Evolutionary conservation across 805 yeast genomes (phyloP).

Genomic region (Candida glaebosa): DNA sequence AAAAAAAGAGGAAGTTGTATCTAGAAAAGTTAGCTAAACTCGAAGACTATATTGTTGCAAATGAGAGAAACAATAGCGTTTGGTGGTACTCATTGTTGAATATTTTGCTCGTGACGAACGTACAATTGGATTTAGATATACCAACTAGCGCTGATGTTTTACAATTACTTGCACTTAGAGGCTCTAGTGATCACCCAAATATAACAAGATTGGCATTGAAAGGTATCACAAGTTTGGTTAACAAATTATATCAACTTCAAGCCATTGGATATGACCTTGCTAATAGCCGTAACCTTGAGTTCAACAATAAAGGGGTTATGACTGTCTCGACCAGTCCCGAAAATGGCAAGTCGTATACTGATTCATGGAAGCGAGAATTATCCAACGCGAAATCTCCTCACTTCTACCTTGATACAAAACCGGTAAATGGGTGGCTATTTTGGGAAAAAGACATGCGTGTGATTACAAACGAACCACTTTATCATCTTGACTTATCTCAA

Average conservation of each 20-base stretch:
- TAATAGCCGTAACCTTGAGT: conserved; percentile 38
- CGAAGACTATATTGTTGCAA: conserved; percentile 31
- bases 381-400: conserved; percentile 41
- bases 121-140: conserved; percentile 55
- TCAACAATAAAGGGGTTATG: conserved; percentile 31
- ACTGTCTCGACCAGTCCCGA: conserved; percentile 41
- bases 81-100: conserved; percentile 58
- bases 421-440: conserved; percentile 64
- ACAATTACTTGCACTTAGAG: conserved; percentile 41
- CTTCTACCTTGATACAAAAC: conserved; percentile 56
- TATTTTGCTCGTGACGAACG: conserved; percentile 45
- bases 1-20: conserved; percentile 47
- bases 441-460: conserved; percentile 63
- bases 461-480: conserved; percentile 30
- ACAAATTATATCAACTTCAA: conserved; percentile 44
- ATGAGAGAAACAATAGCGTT: conserved; percentile 32
- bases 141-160: conserved; percentile 39
- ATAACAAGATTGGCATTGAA: conserved; percentile 57
- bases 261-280: conserved; percentile 45
- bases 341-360: conserved; percentile 31
- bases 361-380: conserved; percentile 50
- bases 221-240: conserved; percentile 53
- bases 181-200: conserved; percentile 65
- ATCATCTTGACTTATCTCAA: conserved; percentile 28
- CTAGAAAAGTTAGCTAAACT: conserved; percentile 39